Percentiles rank a stretch among this genome's conserved stretches.
Evolutionary conservation across 768 basidiomycete species (phyloP).

Genomic region (Rhodosporidiobolus sp.): DNA sequence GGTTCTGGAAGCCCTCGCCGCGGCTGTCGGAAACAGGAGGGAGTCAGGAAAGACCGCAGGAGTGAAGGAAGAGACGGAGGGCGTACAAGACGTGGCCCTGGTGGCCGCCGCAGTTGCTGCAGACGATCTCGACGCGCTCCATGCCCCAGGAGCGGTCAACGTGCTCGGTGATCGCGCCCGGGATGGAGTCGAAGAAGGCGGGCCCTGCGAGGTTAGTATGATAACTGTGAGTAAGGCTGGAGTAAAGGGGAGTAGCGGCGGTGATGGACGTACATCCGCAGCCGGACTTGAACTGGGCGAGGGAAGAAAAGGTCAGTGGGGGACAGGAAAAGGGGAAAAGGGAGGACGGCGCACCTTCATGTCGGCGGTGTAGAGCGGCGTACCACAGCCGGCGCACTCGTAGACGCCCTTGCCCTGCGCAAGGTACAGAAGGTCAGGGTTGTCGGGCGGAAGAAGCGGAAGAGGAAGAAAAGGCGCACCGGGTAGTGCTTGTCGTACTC

Average conservation of each 20-base stretch:
- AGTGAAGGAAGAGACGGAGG: neutral
- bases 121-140: conserved; percentile 41
- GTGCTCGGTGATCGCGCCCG: conserved; percentile 36
- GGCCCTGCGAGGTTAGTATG: conserved; percentile 26
- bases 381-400: conserved; percentile 41
- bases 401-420: conserved; percentile 25
- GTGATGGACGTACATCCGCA: conserved; percentile 41
- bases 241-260: neutral
- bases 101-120: conserved; percentile 42
- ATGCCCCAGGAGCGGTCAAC: conserved; percentile 41
- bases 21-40: neutral
- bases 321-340: neutral
- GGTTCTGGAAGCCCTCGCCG: conserved; percentile 1
- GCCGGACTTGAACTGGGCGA: conserved; percentile 38
- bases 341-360: conserved; percentile 25
- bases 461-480: conserved; percentile 2
- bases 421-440: neutral
- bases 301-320: neutral
- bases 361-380: conserved; percentile 44
- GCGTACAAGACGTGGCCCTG: conserved; percentile 34
- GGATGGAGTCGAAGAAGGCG: conserved; percentile 44
- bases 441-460: neutral
- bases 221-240: neutral
- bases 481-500: conserved; percentile 42
- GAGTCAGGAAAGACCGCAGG: neutral